Conservation (phyloP, 139 green algal genomes). For the Spirogloea muscicola region DNA sequence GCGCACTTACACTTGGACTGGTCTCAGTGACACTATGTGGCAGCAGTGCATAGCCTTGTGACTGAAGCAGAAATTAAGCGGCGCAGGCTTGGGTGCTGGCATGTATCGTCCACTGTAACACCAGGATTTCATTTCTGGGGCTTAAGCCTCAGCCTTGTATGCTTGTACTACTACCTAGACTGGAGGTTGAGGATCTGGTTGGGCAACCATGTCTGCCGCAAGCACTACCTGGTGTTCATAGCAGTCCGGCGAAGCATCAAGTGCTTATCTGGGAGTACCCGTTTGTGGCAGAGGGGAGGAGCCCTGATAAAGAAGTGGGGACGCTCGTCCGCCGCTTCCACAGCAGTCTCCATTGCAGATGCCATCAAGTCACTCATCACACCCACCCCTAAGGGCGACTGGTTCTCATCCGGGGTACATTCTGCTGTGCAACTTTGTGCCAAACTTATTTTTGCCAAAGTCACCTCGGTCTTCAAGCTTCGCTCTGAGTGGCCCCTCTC, state of each 20-base stretch:
- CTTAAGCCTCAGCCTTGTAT: not conserved
- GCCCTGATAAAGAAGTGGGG: constrained; percentile 93
- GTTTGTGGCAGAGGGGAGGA: constrained; percentile 62
- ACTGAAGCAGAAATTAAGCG: not conserved
- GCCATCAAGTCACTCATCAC: constrained; percentile 71
- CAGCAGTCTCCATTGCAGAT: constrained; percentile 84
- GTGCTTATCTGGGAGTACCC: too few relatives aligned
- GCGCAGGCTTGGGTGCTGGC: not conserved
- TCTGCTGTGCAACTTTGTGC: not conserved
- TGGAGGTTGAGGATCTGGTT: not conserved
- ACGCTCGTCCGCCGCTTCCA: constrained; percentile 79
- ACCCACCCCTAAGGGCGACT: constrained; percentile 79
- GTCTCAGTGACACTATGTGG: not conserved
- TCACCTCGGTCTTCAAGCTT: not conserved
- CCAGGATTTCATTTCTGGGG: not conserved
- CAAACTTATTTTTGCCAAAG: constrained; percentile 1
- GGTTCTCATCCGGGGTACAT: constrained; percentile 70
- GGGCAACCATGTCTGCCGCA: not conserved
- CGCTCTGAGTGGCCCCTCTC: not conserved
- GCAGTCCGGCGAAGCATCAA: not conserved
- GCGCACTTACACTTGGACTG: not conserved
- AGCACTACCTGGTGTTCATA: not conserved
- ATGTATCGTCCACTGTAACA: not conserved
- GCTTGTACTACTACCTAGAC: not conserved
- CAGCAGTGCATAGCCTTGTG: not conserved